phyloP scores from a whole-genome alignment of 352 stramenopile genomes.

The Phytophthora aleatoria region DNA sequence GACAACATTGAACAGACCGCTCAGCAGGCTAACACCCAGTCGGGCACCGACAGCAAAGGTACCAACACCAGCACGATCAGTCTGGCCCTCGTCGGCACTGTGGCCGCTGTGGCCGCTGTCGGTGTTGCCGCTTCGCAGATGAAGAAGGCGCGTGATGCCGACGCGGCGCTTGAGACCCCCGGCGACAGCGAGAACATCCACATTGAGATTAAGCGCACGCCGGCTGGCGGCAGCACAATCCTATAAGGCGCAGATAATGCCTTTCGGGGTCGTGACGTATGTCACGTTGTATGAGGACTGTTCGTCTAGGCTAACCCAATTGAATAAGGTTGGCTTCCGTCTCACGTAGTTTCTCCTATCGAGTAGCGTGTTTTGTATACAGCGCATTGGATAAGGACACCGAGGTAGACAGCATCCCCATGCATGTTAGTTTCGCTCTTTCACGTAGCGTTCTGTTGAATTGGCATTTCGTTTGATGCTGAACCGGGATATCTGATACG shows the following conservation, averaged over 20 bases:
- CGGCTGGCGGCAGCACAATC: constrained; percentile 47
- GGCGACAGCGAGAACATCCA: constrained; percentile 40
- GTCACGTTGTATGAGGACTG: constrained; percentile 34
- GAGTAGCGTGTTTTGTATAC: constrained; percentile 9
- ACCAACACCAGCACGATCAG: background rate
- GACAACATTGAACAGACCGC: constrained; percentile 27
- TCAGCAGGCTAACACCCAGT: constrained; percentile 41
- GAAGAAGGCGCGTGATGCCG: constrained; percentile 31
- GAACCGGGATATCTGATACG: background rate
- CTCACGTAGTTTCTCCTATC: constrained; percentile 14
- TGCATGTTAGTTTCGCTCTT: constrained; percentile 27
- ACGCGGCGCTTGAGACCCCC: constrained; percentile 30
- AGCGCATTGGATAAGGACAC: constrained; percentile 21
- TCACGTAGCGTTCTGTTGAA: background rate
- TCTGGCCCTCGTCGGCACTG: constrained; percentile 12
- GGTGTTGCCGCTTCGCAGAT: constrained; percentile 29
- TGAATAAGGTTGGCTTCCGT: constrained; percentile 26
- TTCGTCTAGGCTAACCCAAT: constrained; percentile 28
- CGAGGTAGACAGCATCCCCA: constrained; percentile 32
- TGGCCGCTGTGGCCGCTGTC: constrained; percentile 44
- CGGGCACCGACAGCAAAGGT: constrained; percentile 9
- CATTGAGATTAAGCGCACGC: constrained; percentile 48
- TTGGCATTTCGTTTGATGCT: background rate
- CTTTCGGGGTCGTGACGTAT: constrained; percentile 7
- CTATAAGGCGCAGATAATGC: constrained; percentile 31